Conservation (phyloP, 768 basidiomycete species). For the Suillus placidus region DNA sequence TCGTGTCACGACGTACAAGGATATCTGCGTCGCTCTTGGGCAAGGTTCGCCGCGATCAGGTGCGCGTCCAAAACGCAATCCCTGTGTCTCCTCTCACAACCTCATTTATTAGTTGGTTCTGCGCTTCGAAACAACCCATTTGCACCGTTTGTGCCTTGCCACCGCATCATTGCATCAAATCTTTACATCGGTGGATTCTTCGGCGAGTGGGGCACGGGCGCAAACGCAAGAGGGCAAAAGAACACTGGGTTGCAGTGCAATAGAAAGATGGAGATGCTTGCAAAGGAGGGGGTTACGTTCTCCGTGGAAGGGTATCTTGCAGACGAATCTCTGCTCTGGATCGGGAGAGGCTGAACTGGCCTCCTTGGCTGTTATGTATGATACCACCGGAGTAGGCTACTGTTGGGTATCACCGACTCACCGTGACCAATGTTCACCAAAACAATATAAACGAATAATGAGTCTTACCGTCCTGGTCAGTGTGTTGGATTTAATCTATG, state of each 20-base stretch:
- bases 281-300: constrained; percentile 57
- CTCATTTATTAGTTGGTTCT: constrained; percentile 51
- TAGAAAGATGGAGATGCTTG: constrained; percentile 52
- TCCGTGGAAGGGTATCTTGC: constrained; percentile 46
- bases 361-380: neutral
- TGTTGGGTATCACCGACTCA: neutral
- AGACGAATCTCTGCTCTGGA: constrained; percentile 24
- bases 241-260: constrained; percentile 42
- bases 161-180: constrained; percentile 66
- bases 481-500: neutral
- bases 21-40: constrained; percentile 50
- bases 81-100: constrained; percentile 3
- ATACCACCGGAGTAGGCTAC: neutral
- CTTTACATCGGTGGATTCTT: constrained; percentile 63
- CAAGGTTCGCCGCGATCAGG: constrained; percentile 65
- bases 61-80: constrained; percentile 26
- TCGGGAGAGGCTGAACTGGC: neutral
- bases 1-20: constrained; percentile 59
- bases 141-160: constrained; percentile 68
- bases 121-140: constrained; percentile 70
- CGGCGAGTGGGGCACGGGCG: constrained; percentile 59
- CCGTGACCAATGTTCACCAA: too few species aligned
- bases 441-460: neutral
- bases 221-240: constrained; percentile 27
- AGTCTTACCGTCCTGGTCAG: neutral